phyloP scores from a whole-genome alignment of 805 yeast species.

The Schizosaccharomyces lindneri region DNA sequence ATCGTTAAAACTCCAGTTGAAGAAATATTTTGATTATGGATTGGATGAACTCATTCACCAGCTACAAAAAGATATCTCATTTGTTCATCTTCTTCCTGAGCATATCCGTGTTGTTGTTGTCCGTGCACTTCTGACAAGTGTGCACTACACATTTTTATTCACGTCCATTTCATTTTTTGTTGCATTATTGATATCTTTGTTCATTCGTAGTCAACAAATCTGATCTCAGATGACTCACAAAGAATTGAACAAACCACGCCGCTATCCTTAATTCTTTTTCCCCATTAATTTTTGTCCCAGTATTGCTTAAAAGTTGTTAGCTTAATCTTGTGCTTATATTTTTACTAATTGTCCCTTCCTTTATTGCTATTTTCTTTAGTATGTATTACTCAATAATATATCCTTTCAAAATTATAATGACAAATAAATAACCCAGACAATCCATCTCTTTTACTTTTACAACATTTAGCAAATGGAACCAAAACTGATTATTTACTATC shows the following conservation, averaged over 20 bases:
- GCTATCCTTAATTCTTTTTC: background rate
- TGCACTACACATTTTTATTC: background rate
- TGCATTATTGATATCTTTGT: background rate
- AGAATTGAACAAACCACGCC: background rate
- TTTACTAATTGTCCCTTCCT: background rate
- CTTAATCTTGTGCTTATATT: background rate
- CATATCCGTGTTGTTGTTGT: background rate
- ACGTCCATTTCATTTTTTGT: background rate
- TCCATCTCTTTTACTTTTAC: too few relatives aligned
- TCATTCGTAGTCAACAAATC: background rate
- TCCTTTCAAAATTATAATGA: too few relatives aligned
- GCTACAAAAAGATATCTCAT: background rate
- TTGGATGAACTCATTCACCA: background rate
- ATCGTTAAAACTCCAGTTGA: constrained; percentile 11
- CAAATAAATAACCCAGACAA: too few relatives aligned
- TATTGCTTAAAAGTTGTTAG: background rate
- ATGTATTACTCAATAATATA: too few relatives aligned
- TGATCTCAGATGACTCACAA: background rate
- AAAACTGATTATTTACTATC: too few relatives aligned
- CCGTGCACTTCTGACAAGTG: background rate
- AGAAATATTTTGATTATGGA: background rate
- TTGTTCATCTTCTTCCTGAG: background rate
- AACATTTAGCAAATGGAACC: too few relatives aligned
- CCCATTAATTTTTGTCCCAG: background rate
- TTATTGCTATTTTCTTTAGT: too few relatives aligned